Evolutionary conservation across 2,329 filamentous ascomycete genomes (phyloP).

Genomic region (Aspergillus oerlinghausenensis): DNA sequence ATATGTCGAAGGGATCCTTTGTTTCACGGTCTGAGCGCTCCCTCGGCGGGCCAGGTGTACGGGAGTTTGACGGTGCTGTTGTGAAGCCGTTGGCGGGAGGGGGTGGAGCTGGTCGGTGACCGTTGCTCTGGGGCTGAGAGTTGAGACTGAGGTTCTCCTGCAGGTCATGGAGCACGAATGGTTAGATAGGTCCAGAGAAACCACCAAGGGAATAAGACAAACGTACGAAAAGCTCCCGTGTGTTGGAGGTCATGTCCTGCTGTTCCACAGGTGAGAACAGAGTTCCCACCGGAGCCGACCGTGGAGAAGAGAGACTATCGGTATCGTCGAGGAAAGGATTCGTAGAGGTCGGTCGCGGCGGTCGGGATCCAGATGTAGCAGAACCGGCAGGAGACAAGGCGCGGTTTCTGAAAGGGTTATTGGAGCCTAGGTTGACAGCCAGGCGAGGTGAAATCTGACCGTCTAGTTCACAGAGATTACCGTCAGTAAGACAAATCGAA

Average conservation of each 20-base stretch:
- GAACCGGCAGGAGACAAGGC: conserved; percentile 36
- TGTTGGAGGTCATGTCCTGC: conserved; percentile 43
- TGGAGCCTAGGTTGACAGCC: conserved; percentile 39
- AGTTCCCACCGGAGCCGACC: conserved; percentile 29
- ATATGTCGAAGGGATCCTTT: conserved; percentile 44
- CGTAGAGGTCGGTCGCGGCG: conserved; percentile 51
- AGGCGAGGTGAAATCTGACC: conserved; percentile 30
- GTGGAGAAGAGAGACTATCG: conserved; percentile 32
- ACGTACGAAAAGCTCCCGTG: conserved; percentile 59
- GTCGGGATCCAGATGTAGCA: conserved; percentile 23
- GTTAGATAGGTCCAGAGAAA: conserved; percentile 1
- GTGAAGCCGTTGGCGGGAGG: conserved; percentile 33
- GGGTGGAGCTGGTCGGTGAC: conserved; percentile 31
- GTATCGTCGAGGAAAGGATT: conserved; percentile 59
- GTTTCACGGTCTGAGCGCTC: conserved; percentile 21
- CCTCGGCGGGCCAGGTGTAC: conserved; percentile 17
- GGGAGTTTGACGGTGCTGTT: conserved; percentile 22
- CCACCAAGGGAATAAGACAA: background rate
- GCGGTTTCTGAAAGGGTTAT: conserved; percentile 49
- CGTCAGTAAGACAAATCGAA: conserved; percentile 2
- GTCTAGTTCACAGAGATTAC: conserved; percentile 16
- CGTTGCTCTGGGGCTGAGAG: conserved; percentile 30
- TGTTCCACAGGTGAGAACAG: conserved; percentile 31
- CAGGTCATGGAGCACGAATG: conserved; percentile 4
- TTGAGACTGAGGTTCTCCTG: conserved; percentile 40